Base-by-base conservation (phyloP, 768 basidiomycete genomes). In the Basidioascus undulatus region DNA sequence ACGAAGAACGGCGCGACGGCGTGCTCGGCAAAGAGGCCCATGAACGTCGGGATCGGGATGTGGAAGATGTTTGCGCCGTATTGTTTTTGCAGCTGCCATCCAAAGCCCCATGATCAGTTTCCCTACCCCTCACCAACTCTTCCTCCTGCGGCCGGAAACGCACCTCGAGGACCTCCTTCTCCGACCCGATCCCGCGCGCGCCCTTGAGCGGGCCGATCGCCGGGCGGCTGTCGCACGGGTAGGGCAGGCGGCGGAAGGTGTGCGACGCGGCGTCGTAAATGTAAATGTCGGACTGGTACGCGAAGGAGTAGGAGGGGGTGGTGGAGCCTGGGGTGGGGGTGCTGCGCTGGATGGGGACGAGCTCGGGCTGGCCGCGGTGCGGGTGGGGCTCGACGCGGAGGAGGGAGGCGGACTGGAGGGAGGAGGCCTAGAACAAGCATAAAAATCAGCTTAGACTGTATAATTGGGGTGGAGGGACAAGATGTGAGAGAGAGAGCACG, bases 1-100 rank as follows among this genome's bases (percentile, higher is more conserved):
- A 98, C 92, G 59, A 98, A 98, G 69, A 98, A 98, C 0, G 92
- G 92, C 0, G 92, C 92, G 5, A 86, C 87, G 1, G 89, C 86
- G 54, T 98, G 92, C 62, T 98, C 92, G 19, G 63, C 67, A 49
- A 98, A 94, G 27, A 98, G 70, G 48, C 84, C 80, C 9, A 68
- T 66, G 55, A 98, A 98, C 1, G 79, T 78, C 6, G 92, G 92
- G 32, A 98, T 80, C 3, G 92, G 92, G 47, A 98, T 94, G 55
- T 92, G 72, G 61, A 94, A 96, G 53, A 82, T 79, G 60, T 98
- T 98, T 50, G 72, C 71, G 42, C 89, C 92, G 53, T 82, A 98
- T 18, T 86, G 64, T 6, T 63, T 62, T 32, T 62, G 59, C 20
- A 81, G 60, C 1, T n/a, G n/a, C n/a, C n/a, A n/a, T n/a, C n/a